Base-by-base conservation (phyloP, 2,329 filamentous ascomycete species). In the Parascedosporium putredinis region DNA sequence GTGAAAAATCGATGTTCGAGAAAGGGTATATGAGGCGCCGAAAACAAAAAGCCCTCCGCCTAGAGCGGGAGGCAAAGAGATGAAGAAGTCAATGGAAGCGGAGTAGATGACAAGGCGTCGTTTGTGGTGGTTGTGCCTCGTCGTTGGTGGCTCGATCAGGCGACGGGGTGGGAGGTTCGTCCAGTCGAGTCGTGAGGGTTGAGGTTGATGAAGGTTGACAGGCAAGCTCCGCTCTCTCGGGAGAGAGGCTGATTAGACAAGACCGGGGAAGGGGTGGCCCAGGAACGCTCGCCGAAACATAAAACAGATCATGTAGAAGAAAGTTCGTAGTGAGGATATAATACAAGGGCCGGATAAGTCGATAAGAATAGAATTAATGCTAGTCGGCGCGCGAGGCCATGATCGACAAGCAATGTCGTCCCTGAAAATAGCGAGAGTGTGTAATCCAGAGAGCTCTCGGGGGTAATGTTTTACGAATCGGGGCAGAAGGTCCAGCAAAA, bases 241-340 rank as follows among this genome's bases (percentile, higher is more conserved):
- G 38, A n/a, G n/a, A n/a, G n/a, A 42, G 23, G 38, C 38, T 42
- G 38, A 42, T 42, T 20, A 42, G 38, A 20, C 38, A 12, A 42
- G 38, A 22, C 38, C n/a, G 20, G 38, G 18, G 16, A 20, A 20
- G 38, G 38, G 18, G 6, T 20, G 38, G 38, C 38, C 14, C 38
- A 22, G 4, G 38, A 20, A 20, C 36, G 36, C 18, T 40, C n/a
- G 36, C 36, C 36, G 36, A 42, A 42, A 42, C 38, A 42, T 42
- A 42, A 42, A 42, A 42, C 18, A 20, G 38, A 18, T 12, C 33
- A 18, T 7, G 33, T 36, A 16, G n/a, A 18, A 36, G 20, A 18
- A 16, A 36, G n/a, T 36, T 16, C 20, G 10, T 42, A 42, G 20
- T 16, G 20, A 42, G 10, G 6, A 42, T 42, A 42, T 42, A 42